Base-by-base conservation (phyloP, 176 grass and related monocot species). In the Urochloa ruziziensis region DNA sequence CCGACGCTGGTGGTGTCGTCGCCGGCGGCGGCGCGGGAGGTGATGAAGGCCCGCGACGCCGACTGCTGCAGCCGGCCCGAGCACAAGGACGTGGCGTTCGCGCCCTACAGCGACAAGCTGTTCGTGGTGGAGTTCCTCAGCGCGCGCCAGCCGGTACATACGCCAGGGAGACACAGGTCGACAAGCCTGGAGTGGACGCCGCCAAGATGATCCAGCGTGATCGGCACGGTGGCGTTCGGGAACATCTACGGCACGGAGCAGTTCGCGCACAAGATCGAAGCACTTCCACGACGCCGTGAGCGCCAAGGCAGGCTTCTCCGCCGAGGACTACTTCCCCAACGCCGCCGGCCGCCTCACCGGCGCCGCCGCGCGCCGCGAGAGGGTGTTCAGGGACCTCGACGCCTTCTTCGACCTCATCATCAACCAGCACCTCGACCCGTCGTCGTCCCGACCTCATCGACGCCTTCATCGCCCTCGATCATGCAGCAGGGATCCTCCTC, bases 1-100 rank as follows among this genome's bases (percentile, higher is more conserved):
- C 81, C 77, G 24, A 52, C 86, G 36, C 2, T 91, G 62, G 71
- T 89, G 49, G 71, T 97, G 76, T 91, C 86, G 25, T 91, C 94
- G 39, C 13, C 86, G 10, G 68, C 39, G 9, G 86, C 85, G 16
- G 86, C 89, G 36, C 71, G 62, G 28, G 91, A 97, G 66, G 83
- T 94, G 65, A 48, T 91, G 73, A 89, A 54, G 80, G 15, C 34
- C 25, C 91, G 67, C 37, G 91, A 93, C 81, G 28, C 70, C 8
- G 81, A 78, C n/a, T 91, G 92, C 67, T 89, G 87, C 68, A 68
- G 62, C 74, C 75, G 81, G 7, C 67, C 69, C 24, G 78, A 3
- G 6, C 25, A 35, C 75, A 85, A 66, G 63, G 70, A 81, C 78
- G 40, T 91, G 14, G 65, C 47, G 12, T 94, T 77, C 80, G 9